These are phyloP conservation scores for Fusarium cicatricum DNA, from an alignment of 2,329 filamentous ascomycete genomes.

Conservation along the genomic window DNA sequence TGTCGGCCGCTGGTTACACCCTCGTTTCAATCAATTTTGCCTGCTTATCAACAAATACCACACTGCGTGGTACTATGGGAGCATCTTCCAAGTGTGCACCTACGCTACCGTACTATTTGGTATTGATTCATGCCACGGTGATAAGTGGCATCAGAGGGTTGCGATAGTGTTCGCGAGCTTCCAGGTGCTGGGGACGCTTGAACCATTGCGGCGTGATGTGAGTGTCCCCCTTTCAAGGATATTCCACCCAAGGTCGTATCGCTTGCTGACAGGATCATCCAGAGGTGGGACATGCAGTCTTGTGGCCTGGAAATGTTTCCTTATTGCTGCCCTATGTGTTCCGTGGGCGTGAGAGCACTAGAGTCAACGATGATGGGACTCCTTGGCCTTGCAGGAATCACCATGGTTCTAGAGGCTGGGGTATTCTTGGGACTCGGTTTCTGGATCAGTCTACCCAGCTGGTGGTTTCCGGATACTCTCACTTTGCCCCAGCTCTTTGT, in stretches of 20 bases:
- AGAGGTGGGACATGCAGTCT: conserved; percentile 32
- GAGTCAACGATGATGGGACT: conserved; percentile 13
- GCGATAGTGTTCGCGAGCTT: conserved; percentile 30
- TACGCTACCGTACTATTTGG: background rate
- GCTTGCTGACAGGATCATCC: background rate
- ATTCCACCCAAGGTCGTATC: background rate
- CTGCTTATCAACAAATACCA: background rate
- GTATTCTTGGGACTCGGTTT: conserved; percentile 8
- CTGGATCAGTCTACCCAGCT: conserved; percentile 14
- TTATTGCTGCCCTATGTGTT: conserved; percentile 12
- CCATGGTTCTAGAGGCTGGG: conserved; percentile 3
- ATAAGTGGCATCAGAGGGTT: background rate
- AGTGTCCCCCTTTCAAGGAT: background rate
- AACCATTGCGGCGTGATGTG: conserved; percentile 35
- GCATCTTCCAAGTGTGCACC: conserved; percentile 14
- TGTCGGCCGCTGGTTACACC: background rate
- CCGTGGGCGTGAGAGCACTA: conserved; percentile 4
- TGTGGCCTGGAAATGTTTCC: conserved; percentile 30
- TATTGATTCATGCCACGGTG: background rate
- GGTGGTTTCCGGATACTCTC: conserved; percentile 32
- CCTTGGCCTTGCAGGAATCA: conserved; percentile 8
- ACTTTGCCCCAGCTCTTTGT: conserved; percentile 16
- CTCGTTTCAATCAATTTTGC: background rate
- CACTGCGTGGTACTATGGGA: conserved; percentile 4
- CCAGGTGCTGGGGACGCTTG: conserved; percentile 32